phyloP scores from a whole-genome alignment of 2,329 filamentous ascomycete genomes.

The Exophiala viscosa region DNA sequence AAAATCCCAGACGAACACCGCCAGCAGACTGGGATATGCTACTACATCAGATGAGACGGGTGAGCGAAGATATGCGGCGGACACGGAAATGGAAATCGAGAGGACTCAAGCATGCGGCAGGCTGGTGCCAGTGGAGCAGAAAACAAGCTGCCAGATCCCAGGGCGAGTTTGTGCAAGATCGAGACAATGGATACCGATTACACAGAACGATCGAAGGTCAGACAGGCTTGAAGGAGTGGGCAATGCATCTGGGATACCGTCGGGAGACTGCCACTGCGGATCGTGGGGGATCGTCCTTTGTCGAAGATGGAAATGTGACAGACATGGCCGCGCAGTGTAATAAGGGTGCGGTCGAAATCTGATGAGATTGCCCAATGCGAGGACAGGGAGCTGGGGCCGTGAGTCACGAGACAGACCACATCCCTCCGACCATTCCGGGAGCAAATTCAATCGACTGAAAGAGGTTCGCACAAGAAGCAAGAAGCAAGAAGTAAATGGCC shows the following conservation, averaged over 20 bases:
- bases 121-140: slow-evolving; percentile 10
- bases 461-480: background rate
- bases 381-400: too few relatives aligned
- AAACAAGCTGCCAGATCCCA: background rate
- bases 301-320: background rate
- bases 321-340: background rate
- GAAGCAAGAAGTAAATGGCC: background rate
- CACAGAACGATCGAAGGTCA: background rate
- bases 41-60: slow-evolving; percentile 3
- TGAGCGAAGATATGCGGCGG: slow-evolving; percentile 7
- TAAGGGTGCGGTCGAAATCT: too few relatives aligned
- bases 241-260: slow-evolving; percentile 3
- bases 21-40: slow-evolving; percentile 11
- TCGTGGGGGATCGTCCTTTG: background rate
- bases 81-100: slow-evolving; percentile 8
- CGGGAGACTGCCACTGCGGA: background rate
- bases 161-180: slow-evolving; percentile 7
- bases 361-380: too few relatives aligned
- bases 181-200: slow-evolving; percentile 3
- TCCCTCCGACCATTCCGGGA: too few relatives aligned
- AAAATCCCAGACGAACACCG: too few relatives aligned
- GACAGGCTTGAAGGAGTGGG: background rate
- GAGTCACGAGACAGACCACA: too few relatives aligned
- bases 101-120: slow-evolving; percentile 6
- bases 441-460: too few relatives aligned